Conservation (phyloP, 495 filamentous ascomycete species). For the Daldinia concentrica region DNA sequence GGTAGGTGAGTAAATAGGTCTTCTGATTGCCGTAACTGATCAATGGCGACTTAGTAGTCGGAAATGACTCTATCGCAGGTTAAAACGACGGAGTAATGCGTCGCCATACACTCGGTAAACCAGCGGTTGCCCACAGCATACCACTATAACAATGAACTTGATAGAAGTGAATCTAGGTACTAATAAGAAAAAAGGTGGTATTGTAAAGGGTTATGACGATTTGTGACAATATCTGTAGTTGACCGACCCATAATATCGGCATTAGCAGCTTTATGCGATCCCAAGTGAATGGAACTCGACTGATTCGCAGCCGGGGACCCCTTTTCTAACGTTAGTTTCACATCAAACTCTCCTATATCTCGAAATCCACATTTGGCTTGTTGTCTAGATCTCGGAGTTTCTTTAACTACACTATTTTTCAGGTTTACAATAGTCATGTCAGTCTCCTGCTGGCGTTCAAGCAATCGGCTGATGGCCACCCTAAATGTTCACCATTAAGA, state of each 20-base stretch:
- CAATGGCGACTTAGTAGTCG: background rate
- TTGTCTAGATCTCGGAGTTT: constrained; percentile 20
- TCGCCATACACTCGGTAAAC: constrained; percentile 6
- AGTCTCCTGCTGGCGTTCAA: background rate
- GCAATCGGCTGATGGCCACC: constrained; percentile 5
- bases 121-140: constrained; percentile 3
- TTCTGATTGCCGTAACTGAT: background rate
- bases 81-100: background rate
- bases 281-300: constrained; percentile 6
- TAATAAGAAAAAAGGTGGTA: constrained; percentile 12
- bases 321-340: constrained; percentile 12
- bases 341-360: background rate
- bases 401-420: constrained; percentile 15
- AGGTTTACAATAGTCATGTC: constrained; percentile 7
- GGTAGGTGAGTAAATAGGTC: background rate
- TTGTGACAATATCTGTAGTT: constrained; percentile 16
- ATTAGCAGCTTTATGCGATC: constrained; percentile 23
- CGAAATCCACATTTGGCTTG: constrained; percentile 2
- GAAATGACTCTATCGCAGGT: constrained; percentile 1
- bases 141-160: background rate
- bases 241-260: constrained; percentile 8
- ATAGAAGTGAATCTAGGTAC: constrained; percentile 1
- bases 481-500: background rate
- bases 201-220: constrained; percentile 1
- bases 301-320: constrained; percentile 9